Percentiles rank a stretch among this genome's conserved stretches.
These are phyloP conservation scores for Pontederia crassipes DNA, from an alignment of 176 grass and related monocot species.

Conservation along the genomic window DNA sequence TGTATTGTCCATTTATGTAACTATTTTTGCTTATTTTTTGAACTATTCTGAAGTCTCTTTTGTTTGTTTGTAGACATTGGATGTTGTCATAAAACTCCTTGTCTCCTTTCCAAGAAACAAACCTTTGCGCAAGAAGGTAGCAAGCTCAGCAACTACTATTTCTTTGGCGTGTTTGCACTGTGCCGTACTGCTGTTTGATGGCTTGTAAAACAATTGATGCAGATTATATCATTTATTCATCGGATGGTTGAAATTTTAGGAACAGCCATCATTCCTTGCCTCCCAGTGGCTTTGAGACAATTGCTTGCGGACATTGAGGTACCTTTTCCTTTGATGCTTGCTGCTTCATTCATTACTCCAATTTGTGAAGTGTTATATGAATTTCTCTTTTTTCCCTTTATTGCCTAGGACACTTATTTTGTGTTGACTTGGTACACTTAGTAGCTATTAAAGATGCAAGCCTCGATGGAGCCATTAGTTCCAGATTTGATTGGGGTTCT, in stretches of 20 bases:
- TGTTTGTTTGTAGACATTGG: conserved; percentile 50
- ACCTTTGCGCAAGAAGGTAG: conserved; percentile 74
- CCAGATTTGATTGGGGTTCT: too few relatives aligned
- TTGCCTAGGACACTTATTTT: neutral
- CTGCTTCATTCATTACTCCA: neutral
- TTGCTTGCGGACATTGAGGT: conserved; percentile 86
- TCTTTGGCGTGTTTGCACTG: conserved; percentile 14
- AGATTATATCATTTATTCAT: conserved; percentile 90
- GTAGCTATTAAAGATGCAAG: too few relatives aligned
- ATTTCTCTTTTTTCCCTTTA: neutral
- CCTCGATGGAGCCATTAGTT: too few relatives aligned
- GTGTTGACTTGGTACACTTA: too few relatives aligned
- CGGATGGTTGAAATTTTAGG: conserved; percentile 96
- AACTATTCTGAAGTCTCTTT: neutral
- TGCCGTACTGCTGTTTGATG: conserved; percentile 25
- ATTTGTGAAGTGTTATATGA: neutral
- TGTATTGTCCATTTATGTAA: neutral
- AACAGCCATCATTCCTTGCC: conserved; percentile 59
- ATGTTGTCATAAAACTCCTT: conserved; percentile 72
- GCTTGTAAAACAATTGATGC: conserved; percentile 26
- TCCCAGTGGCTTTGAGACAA: conserved; percentile 58
- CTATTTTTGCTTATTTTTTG: conserved; percentile 5
- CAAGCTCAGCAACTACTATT: conserved; percentile 12
- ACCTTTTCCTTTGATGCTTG: conserved; percentile 8
- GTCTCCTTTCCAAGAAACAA: conserved; percentile 58